Base-by-base conservation (phyloP, 495 filamentous ascomycete species). In the Penicillium bialowiezense region DNA sequence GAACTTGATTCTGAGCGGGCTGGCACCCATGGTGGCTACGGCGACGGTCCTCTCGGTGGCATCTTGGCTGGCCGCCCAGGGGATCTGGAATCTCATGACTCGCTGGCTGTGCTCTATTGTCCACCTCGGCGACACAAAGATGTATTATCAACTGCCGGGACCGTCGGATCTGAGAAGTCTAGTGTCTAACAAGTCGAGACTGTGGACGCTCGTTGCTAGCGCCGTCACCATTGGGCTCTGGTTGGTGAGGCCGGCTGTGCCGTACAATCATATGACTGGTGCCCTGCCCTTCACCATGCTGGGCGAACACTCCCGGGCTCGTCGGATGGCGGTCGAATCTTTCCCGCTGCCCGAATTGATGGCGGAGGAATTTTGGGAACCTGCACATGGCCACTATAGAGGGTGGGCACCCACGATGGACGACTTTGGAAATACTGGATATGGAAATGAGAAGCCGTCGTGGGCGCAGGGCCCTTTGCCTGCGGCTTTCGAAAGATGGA, bases 211-310 rank as follows among this genome's bases (percentile, higher is more conserved):
- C 9, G 40, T 36, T 17, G 26, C 36, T 2, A 32, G 31, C 3
- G 36, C 15, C 14, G 3, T 49, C 5, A 58, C 50, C 14, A 23
- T 49, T 7, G 47, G 21, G 9, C 38, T 55, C 1, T 62, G 51
- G 44, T 3, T 60, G 12, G 41, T 49, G 8, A 57, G 66, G 15
- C 66, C 66, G 7, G 17, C 59, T 10, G 41, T 67, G 5, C 64
- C 66, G 0, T 69, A 62, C n/a, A 60, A 69, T 32, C 66, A 69
- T 38, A 56, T 69, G 9, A 63, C 66, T 0, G 55, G 59, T 4
- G 62, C 66, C 1, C 50, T 69, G 5, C 66, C 66, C 12, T 55
- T 67, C 36, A 58, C 55, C 6, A 36, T 69, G 29, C 54, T 65
- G n/a, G 59, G 62, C 20, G 62, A 62, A 52, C 20, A 55, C 51